Conservation (phyloP, 805 yeast genomes). For the Saccharomycopsis olivae region DNA sequence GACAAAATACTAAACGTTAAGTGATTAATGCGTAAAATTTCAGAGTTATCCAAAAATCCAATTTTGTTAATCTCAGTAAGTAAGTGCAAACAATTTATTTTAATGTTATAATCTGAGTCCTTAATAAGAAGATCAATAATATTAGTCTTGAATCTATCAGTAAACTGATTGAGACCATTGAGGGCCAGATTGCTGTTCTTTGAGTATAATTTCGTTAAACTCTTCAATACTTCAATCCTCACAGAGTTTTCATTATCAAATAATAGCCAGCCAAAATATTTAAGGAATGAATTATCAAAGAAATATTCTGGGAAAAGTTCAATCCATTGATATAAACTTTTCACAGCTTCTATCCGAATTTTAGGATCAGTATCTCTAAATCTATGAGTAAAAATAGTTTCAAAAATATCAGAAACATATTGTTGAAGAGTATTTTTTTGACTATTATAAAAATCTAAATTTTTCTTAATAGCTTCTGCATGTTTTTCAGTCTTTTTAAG, state of each 20-base stretch:
- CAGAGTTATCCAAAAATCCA: conserved; percentile 57
- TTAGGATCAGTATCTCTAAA: conserved; percentile 69
- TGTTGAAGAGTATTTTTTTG: conserved; percentile 46
- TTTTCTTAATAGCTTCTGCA: conserved; percentile 34
- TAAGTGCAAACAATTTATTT: conserved; percentile 38
- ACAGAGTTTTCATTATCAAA: conserved; percentile 59
- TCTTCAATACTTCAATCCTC: conserved; percentile 52
- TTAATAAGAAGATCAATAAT: conserved; percentile 50
- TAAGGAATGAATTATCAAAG: conserved; percentile 55
- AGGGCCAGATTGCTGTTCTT: conserved; percentile 29
- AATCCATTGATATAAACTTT: conserved; percentile 61
- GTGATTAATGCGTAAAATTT: conserved; percentile 34
- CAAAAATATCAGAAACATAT: conserved; percentile 54
- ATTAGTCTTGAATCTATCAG: conserved; percentile 60
- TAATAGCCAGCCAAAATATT: conserved; percentile 77
- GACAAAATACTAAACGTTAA: conserved; percentile 27
- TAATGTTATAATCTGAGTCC: conserved; percentile 48
- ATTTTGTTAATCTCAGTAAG: conserved; percentile 44
- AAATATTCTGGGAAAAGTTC: conserved; percentile 59
- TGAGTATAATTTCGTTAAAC: conserved; percentile 39
- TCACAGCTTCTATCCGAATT: conserved; percentile 62
- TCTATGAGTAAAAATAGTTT: conserved; percentile 60
- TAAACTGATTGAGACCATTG: conserved; percentile 67
- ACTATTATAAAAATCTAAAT: conserved; percentile 30
- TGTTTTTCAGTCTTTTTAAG: conserved; percentile 29